Base-by-base conservation (phyloP, 2,329 filamentous ascomycete species). In the Alternaria sp. region DNA sequence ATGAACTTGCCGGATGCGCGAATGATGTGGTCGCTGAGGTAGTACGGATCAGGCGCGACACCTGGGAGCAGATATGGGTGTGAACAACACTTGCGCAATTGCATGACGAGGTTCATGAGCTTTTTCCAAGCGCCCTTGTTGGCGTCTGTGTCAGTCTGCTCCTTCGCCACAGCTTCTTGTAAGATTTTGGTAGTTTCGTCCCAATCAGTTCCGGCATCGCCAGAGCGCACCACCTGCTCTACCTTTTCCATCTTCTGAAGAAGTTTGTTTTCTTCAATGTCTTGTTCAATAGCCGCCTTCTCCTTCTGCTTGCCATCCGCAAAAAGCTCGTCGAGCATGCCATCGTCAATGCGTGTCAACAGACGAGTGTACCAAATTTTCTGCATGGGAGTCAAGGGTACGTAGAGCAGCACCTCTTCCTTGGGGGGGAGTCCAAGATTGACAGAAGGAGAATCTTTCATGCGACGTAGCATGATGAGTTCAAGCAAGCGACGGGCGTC, bases 131-230 rank as follows among this genome's bases (percentile, higher is more conserved):
- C 77, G 4, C 73, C 76, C 54, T 74, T 78, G 18, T 73, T 78
- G n/a, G 66, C 43, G 6, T 59, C 65, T 20, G 66, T 66, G 20
- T 70, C 68, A 7, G 74, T 68, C 26, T 77, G 70, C 55, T 80
- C 78, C 11, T 79, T 75, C 9, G 74, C 65, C 2, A 91, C 57
- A 91, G 97, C 81, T 94, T 97, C 79, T 92, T 94, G 85, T 93
- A 98, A 84, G 95, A 98, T 89, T 94, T 91, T 78, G 94, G 94
- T 82, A 90, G 94, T 81, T 96, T 96, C 61, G 11, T 80, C 79
- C 84, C 84, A 86, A 8, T 68, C 65, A 76, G 75, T 52, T 28
- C 51, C 39, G 34, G 51, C 11, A 6, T 48, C 54, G 20, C 24
- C 68, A 43, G n/a, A 54, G 52, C 28, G 72, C 39, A 47, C 59